These are phyloP conservation scores for Yamadazyma sp. DNA, from an alignment of 1,139 yeast species.

Conservation along the genomic window DNA sequence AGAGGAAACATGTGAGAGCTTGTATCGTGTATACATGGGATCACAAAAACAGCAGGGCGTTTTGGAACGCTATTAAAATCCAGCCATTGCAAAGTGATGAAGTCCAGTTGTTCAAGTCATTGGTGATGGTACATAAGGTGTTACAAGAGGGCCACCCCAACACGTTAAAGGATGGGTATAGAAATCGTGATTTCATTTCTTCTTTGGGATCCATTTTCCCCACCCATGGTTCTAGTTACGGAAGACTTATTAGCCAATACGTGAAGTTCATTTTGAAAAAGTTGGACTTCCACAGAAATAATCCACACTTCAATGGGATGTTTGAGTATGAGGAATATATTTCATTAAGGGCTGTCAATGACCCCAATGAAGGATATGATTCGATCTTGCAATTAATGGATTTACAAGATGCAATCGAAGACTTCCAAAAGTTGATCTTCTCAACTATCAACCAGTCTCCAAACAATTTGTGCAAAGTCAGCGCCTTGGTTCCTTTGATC, in stretches of 20 bases:
- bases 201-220: slow-evolving; percentile 46
- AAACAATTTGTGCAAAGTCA: slow-evolving; percentile 76
- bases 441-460: slow-evolving; percentile 67
- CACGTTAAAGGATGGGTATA: slow-evolving; percentile 77
- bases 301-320: slow-evolving; percentile 90
- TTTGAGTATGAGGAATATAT: slow-evolving; percentile 96
- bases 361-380: slow-evolving; percentile 95
- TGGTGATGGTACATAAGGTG: slow-evolving; percentile 88
- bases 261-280: slow-evolving; percentile 69
- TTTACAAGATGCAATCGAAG: slow-evolving; percentile 81
- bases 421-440: slow-evolving; percentile 74
- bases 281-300: slow-evolving; percentile 78
- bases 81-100: slow-evolving; percentile 83
- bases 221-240: slow-evolving; percentile 53
- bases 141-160: slow-evolving; percentile 94
- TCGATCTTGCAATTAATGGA: slow-evolving; percentile 83
- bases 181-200: slow-evolving; percentile 52
- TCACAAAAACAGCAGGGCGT: slow-evolving; percentile 79
- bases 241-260: slow-evolving; percentile 76
- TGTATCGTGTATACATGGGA: slow-evolving; percentile 98
- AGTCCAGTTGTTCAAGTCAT: slow-evolving; percentile 82
- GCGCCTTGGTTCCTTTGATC: slow-evolving; percentile 87
- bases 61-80: slow-evolving; percentile 82
- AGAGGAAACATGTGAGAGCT: slow-evolving; percentile 90
- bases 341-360: slow-evolving; percentile 82